phyloP scores from a whole-genome alignment of 2,329 filamentous ascomycete genomes.

The Colletotrichum tropicale region DNA sequence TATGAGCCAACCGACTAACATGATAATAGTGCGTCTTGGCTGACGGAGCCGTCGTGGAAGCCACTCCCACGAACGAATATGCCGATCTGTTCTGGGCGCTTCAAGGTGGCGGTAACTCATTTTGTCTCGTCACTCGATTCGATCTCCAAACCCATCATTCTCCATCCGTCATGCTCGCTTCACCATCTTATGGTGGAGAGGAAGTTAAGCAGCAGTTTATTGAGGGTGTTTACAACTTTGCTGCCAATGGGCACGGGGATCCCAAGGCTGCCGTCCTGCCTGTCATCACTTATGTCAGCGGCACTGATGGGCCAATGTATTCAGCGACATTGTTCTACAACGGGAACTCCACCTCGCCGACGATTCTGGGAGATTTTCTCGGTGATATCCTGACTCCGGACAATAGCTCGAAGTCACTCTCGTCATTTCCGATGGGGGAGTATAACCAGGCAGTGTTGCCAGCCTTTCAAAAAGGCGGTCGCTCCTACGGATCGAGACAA shows the following conservation, averaged over 20 bases:
- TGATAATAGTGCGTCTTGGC: neutral
- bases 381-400: neutral
- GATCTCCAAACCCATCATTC: neutral
- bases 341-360: neutral
- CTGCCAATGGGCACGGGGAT: neutral
- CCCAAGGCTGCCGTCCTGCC: neutral
- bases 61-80: neutral
- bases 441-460: neutral
- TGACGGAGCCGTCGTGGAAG: neutral
- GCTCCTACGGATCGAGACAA: neutral
- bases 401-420: neutral
- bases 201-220: neutral
- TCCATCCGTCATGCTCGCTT: neutral
- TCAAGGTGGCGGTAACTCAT: neutral
- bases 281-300: neutral
- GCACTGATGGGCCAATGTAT: neutral
- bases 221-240: neutral
- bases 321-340: neutral
- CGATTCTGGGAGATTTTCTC: neutral
- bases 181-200: neutral
- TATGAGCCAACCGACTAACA: rapidly evolving
- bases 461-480: neutral
- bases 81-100: neutral
- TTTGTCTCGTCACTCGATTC: neutral
- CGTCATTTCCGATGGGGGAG: neutral